These are phyloP conservation scores for Silybum marianum DNA, from an alignment of 129 eudicot genomes.

Conservation along the genomic window DNA sequence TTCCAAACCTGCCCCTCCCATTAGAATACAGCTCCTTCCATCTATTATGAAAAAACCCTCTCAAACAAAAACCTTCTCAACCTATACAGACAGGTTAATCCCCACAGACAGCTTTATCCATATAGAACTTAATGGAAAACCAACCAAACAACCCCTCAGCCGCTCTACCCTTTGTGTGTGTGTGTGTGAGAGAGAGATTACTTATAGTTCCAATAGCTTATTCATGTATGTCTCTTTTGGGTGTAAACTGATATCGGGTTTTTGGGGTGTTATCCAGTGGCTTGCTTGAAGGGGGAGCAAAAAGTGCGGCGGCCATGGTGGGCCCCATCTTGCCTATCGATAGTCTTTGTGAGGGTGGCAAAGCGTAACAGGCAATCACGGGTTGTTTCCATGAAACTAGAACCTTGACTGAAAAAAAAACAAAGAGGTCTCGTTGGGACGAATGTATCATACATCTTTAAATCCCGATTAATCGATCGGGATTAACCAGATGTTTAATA, in stretches of 20 bases:
- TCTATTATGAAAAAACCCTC: too few relatives aligned
- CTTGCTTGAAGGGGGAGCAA: conserved; percentile 99
- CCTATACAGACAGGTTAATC: too few relatives aligned
- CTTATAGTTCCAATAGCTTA: too few relatives aligned
- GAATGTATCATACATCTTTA: conserved; percentile 27
- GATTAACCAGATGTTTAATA: conserved; percentile 22
- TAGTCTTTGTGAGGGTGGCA: conserved; percentile 77
- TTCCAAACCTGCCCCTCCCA: too few relatives aligned
- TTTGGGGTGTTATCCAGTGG: conserved; percentile 51
- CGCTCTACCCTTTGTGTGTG: too few relatives aligned
- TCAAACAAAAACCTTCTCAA: too few relatives aligned
- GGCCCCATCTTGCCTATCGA: conserved; percentile 91
- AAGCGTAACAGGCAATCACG: conserved; percentile 92
- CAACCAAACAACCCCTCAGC: too few relatives aligned
- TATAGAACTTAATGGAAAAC: too few relatives aligned
- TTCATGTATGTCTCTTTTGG: neutral
- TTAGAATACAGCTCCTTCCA: too few relatives aligned
- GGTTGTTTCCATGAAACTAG: conserved; percentile 96
- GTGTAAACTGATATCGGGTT: neutral
- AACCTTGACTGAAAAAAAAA: conserved; percentile 51
- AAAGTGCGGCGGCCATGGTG: conserved; percentile 95
- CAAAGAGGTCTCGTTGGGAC: conserved; percentile 9
- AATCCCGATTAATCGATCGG: conserved; percentile 16
- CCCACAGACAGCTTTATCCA: too few relatives aligned
- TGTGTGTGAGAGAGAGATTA: too few relatives aligned